Evolutionary conservation across 257 asterid genomes (phyloP).

Genomic region (Avicennia marina): DNA sequence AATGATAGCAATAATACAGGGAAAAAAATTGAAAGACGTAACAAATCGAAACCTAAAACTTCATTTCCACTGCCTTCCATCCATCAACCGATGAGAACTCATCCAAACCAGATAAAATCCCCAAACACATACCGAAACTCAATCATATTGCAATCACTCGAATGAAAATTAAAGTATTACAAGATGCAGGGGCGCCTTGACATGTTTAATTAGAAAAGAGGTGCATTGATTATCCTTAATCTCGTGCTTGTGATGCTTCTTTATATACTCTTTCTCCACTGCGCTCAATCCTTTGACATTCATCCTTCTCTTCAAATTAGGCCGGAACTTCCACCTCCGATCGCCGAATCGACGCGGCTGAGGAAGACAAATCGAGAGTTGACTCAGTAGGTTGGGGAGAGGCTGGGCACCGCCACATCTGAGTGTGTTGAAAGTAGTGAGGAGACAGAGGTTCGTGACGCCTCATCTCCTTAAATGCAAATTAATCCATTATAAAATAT

Average conservation of each 20-base stretch:
- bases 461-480: no score
- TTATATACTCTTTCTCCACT: conserved; percentile 39
- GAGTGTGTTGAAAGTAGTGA: no score
- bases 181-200: conserved; percentile 70
- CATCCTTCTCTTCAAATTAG: conserved; percentile 19
- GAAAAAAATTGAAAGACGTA: not conserved
- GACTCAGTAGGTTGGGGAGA: no score
- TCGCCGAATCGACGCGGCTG: no score
- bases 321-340: conserved; percentile 12
- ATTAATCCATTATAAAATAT: no score
- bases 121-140: not conserved
- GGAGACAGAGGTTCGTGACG: no score
- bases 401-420: no score
- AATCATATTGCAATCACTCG: no score
- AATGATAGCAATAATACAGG: no score
- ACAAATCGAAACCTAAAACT: conserved; percentile 3
- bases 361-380: no score
- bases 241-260: conserved; percentile 57
- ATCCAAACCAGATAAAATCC: not conserved
- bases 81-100: not conserved
- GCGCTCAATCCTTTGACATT: conserved; percentile 43
- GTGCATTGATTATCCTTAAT: conserved; percentile 57
- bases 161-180: conserved; percentile 22
- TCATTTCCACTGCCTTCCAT: not conserved
- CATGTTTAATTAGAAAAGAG: conserved; percentile 59